Base-by-base conservation (phyloP, 1,284 basidiomycete genomes). In the Puccinia triticina region DNA sequence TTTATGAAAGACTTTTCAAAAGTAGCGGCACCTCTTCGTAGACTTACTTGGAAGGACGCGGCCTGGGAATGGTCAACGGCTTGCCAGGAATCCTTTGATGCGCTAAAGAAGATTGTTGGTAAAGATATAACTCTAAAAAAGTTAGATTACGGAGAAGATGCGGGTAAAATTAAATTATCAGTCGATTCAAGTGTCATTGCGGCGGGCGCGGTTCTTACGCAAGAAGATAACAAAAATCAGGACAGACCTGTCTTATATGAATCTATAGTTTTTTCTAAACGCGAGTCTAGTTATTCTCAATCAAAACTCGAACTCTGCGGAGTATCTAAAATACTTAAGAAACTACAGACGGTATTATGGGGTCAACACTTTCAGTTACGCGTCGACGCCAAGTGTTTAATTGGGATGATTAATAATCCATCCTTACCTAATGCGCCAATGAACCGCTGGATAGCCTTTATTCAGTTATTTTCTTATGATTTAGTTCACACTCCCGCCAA, bases 401-500 rank as follows among this genome's bases (percentile, higher is more conserved):
- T n/a, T n/a, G n/a, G n/a, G n/a, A n/a, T n/a, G n/a, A n/a, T n/a
- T n/a, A n/a, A n/a, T n/a, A n/a, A n/a, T n/a, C n/a, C n/a, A n/a
- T 67, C 29, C 48, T 48, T n/a, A n/a, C 72, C 72, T 29, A 75
- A 75, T 75, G 43, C 48, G 11, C 29, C 72, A 14, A 75, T 55
- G 40, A 75, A 29, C 40, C 48, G 72, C 18, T 75, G 72, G 72
- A 29, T 75, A 55, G 40, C 72, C 23, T 75, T 55, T 55, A 57
- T 75, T 55, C 72, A 75, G 32, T 48, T 75, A 10, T 75, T 75
- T 29, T 75, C 72, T 34, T 75, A 55, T 75, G 72, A 75, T 14
- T 23, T 75, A 4, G 48, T 8, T 3, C 72, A 75, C n/a, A 32
- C 12, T 8, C 23, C 72, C 48, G 72, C 8, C 4, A 53, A 75